Evolutionary conservation across 2,329 filamentous ascomycete genomes (phyloP), one percentile per base, ranked within the genome.

Genomic region (Alternaria conjuncta): DNA sequence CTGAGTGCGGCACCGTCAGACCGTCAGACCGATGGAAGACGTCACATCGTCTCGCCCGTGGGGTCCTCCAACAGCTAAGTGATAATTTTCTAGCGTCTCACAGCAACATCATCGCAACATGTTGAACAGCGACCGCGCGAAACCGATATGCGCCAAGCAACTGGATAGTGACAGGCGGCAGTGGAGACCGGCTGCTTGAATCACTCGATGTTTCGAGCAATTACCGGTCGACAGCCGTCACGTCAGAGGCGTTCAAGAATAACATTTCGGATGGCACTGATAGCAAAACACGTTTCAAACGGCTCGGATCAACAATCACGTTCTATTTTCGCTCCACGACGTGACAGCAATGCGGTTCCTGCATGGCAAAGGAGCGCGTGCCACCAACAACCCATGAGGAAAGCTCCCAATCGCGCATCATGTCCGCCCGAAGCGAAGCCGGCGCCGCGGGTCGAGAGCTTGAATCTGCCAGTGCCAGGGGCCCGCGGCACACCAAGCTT

Each of bases 161-260:
- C 21, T 15, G 23, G 6, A 47, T 28, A 32, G 20, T 26, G 25
- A 55, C 45, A 30, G 30, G 20, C 12, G 32, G 15, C 11, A 20
- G 55, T 55, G 60, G 60, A 44, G 25, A 63, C 18, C 18, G 56
- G 11, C 41, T 21, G 32, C 25, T 56, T 71, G 66, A 67, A 71
- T 66, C 68, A 45, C 51, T 63, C 67, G 55, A 41, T 43, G 66
- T 73, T 70, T 73, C 65, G 60, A 65, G 28, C 25, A 13, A 28
- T 12, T 46, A 12, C 30, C 44, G 55, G 26, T 21, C 46, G 32
- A 26, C n/a, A 43, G 32, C 26, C 43, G 28, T 32, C 60, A 32
- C 43, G 28, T 32, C 60, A 59, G 36, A 55, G 32, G n/a, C 43
- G 23, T 63, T 10, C 32, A 32, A 25, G 30, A 46, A 55, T 32